These are phyloP conservation scores for Cercophora sp. DNA, from an alignment of 495 filamentous ascomycete species.

Conservation along the genomic window DNA sequence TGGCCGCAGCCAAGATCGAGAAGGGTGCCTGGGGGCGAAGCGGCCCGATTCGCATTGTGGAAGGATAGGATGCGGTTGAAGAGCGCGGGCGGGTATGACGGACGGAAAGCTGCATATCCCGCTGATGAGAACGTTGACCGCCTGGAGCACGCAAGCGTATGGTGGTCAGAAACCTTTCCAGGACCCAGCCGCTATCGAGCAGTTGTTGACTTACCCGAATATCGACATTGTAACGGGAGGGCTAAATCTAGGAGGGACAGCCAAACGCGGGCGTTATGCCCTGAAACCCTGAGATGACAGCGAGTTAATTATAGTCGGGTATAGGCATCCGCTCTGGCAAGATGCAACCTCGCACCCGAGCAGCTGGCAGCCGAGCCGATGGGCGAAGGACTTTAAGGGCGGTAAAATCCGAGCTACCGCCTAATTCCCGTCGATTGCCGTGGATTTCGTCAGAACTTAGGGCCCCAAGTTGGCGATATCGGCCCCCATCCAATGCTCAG, in stretches of 20 bases:
- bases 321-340: no score
- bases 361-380: no score
- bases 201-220: slow-evolving; percentile 12
- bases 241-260: background rate
- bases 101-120: slow-evolving; percentile 59
- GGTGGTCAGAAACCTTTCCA: background rate
- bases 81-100: slow-evolving; percentile 54
- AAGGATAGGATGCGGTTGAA: slow-evolving; percentile 53
- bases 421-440: background rate
- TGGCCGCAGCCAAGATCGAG: slow-evolving; percentile 62
- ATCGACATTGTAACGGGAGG: slow-evolving; percentile 14
- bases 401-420: no score
- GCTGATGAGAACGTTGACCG: slow-evolving; percentile 45
- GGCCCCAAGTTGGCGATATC: background rate
- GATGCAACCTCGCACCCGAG: no score
- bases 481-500: background rate
- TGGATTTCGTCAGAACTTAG: background rate
- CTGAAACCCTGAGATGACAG: background rate
- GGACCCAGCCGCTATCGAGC: background rate
- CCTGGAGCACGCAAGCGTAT: background rate
- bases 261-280: background rate
- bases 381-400: no score
- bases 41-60: slow-evolving; percentile 35
- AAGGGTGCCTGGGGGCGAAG: slow-evolving; percentile 28
- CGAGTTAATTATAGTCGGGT: no score